Conservation (phyloP, 169 alveolate species). For the Cryptosporidium ryanae region DNA sequence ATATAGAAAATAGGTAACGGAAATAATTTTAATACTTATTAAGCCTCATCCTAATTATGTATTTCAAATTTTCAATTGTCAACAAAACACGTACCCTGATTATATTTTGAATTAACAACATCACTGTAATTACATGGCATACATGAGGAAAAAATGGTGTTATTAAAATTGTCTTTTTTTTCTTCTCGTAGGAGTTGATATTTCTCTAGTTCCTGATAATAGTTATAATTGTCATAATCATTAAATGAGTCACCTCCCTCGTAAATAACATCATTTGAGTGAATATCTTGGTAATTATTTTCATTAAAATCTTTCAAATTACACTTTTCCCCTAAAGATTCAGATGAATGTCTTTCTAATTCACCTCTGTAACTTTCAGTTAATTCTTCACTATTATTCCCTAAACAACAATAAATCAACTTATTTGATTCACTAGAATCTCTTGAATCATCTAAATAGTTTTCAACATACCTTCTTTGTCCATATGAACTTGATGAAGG, state of each 20-base stretch:
- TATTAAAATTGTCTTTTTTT: background rate
- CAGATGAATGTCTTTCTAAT: background rate
- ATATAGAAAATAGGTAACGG: too few species aligned
- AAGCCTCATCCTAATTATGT: too few species aligned
- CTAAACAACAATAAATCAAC: slow-evolving; percentile 52
- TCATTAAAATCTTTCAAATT: background rate
- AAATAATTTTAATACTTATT: too few species aligned
- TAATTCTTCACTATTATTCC: slow-evolving; percentile 33
- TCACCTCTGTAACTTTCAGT: background rate
- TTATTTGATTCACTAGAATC: slow-evolving; percentile 29
- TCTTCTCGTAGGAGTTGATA: background rate
- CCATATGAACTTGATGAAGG: slow-evolving; percentile 76
- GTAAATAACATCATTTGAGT: background rate
- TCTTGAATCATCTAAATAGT: slow-evolving; percentile 4
- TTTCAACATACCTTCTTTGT: slow-evolving; percentile 75
- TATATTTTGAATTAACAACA: slow-evolving; percentile 34
- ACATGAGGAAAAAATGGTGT: slow-evolving; percentile 40
- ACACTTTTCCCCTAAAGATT: background rate
- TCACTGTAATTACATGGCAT: slow-evolving; percentile 40
- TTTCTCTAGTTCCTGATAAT: background rate
- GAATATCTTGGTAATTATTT: background rate
- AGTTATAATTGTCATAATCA: background rate
- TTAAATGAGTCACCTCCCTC: background rate
- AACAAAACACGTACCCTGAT: slow-evolving; percentile 70
- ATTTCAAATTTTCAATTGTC: slow-evolving; percentile 8